Evolutionary conservation across 2,329 filamentous ascomycete genomes (phyloP), one percentile per base, ranked within the genome.

Genomic region (Fonsecaea erecta): DNA sequence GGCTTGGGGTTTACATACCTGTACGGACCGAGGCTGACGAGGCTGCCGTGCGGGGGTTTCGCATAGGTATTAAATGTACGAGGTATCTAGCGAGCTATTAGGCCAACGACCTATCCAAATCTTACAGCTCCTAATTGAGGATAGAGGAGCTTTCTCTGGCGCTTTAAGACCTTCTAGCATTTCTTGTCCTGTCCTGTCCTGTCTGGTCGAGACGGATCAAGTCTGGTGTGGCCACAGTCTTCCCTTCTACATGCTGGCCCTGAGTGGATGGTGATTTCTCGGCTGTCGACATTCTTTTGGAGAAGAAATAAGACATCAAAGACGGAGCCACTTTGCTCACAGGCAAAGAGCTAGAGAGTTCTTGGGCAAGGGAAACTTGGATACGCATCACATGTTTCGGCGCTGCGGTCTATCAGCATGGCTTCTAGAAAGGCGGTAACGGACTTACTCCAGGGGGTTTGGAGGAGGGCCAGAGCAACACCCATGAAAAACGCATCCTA

Each of bases 21-120:
- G 30, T 32, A 53, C 24, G 16, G 26, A 35, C 58, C 58, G 58
- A 61, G 58, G 58, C 58, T 61, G 58, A 61, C 58, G 58, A 61
- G 58, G 58, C 58, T 61, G 6, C n/a, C 32, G 16, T 61, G 58
- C 48, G 58, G 58, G 48, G 58, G n/a, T 16, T 9, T 9, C 18
- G 34, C 21, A 48, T n/a, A n/a, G n/a, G n/a, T n/a, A n/a, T n/a
- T n/a, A n/a, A n/a, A n/a, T n/a, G n/a, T n/a, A n/a, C n/a, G n/a
- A n/a, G n/a, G n/a, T n/a, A n/a, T n/a, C n/a, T n/a, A n/a, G n/a
- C n/a, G n/a, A n/a, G n/a, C n/a, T n/a, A n/a, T n/a, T n/a, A n/a
- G n/a, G n/a, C n/a, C n/a, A n/a, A n/a, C n/a, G n/a, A n/a, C n/a
- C n/a, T 11, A 46, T 32, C 30, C n/a, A 46, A 18, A 37, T 14